These are phyloP conservation scores for Hevea brasiliensis DNA, from an alignment of 345 rosid species.

Conservation along the genomic window DNA sequence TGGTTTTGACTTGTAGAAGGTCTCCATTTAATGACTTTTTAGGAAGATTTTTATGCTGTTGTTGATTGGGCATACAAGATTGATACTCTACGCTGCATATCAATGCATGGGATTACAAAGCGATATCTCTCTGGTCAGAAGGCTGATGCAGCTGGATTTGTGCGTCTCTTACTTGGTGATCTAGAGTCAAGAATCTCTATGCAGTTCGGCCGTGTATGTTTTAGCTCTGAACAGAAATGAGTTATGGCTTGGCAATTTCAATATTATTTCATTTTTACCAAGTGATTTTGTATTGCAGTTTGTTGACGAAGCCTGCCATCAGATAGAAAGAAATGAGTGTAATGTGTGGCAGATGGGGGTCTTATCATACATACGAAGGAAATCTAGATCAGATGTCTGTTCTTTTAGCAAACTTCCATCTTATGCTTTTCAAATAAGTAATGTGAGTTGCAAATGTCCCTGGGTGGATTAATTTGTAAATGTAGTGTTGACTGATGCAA, in stretches of 20 bases:
- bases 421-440: background rate
- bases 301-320: conserved; percentile 98
- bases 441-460: background rate
- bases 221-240: conserved; percentile 14
- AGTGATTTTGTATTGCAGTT: conserved; percentile 53
- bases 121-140: conserved; percentile 96
- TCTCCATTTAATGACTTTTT: conserved; percentile 27
- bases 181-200: conserved; percentile 86
- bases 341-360: conserved; percentile 87
- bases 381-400: conserved; percentile 15
- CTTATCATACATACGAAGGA: conserved; percentile 93
- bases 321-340: conserved; percentile 91
- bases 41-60: conserved; percentile 99
- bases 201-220: conserved; percentile 87
- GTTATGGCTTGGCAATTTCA: conserved; percentile 9
- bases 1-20: conserved; percentile 15
- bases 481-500: background rate
- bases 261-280: conserved; percentile 22
- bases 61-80: conserved; percentile 99
- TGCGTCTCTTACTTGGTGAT: conserved; percentile 94
- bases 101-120: conserved; percentile 98
- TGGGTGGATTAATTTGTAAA: background rate
- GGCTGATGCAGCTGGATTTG: conserved; percentile 99
- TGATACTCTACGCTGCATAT: conserved; percentile 96
- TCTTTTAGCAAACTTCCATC: background rate